phyloP scores from a whole-genome alignment of 2,329 filamentous ascomycete genomes.

The Ophiostoma novo-ulmi region DNA sequence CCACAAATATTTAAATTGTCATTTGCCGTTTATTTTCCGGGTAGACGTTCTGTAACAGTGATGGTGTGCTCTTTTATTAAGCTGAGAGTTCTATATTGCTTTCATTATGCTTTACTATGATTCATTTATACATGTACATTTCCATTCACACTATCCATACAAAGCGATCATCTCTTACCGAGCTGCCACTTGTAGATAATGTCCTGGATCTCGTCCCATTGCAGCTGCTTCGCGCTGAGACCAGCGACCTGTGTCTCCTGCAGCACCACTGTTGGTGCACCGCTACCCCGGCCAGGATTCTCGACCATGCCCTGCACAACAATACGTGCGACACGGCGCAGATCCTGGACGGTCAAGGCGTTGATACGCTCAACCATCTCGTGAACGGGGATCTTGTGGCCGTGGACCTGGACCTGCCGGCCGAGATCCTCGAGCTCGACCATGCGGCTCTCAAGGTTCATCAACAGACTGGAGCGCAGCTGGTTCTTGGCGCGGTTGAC shows the following conservation, averaged over 20 bases:
- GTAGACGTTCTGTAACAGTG: no score
- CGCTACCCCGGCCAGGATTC: conserved; percentile 73
- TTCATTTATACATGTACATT: not conserved
- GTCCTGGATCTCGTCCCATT: conserved; percentile 87
- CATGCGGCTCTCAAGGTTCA: conserved; percentile 97
- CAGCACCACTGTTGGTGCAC: conserved; percentile 87
- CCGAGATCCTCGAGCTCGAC: conserved; percentile 95
- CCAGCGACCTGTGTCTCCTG: conserved; percentile 81
- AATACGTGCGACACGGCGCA: conserved; percentile 71
- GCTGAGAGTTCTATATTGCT: not conserved
- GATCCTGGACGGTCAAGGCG: conserved; percentile 69
- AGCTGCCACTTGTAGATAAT: conserved; percentile 78
- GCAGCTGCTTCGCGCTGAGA: conserved; percentile 60
- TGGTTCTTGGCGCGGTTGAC: conserved; percentile 96
- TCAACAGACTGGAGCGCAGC: conserved; percentile 78
- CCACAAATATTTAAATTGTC: not conserved
- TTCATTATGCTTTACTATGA: conserved; percentile 9
- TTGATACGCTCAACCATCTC: conserved; percentile 93
- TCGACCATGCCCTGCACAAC: conserved; percentile 72
- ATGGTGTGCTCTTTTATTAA: not conserved
- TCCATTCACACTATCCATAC: not conserved
- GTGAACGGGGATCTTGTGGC: conserved; percentile 79
- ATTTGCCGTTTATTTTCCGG: no score
- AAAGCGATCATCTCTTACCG: conserved; percentile 47
- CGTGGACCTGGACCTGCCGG: conserved; percentile 93